Evolutionary conservation across 768 basidiomycete genomes (phyloP), one percentile per base, ranked within the genome.

Genomic region (Suillus tomentosus): DNA sequence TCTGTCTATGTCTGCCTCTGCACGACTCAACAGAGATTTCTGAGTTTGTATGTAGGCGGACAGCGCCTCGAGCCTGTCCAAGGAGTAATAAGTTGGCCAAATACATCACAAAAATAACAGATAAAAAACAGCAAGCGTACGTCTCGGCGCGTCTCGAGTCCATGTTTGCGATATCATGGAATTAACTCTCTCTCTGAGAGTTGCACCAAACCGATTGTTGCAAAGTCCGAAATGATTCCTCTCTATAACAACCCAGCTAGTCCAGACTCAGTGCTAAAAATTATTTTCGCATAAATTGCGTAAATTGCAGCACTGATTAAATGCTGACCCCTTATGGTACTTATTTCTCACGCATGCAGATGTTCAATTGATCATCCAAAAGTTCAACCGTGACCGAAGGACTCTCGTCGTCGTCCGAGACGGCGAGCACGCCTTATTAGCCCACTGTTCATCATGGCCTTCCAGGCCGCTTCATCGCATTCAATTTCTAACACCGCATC

Each of bases 1-100:
- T 24, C 80, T 77, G 59, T 81, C 82, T 71, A 92, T 84, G 76
- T 92, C 90, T 67, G 81, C 75, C 66, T 85, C 82, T 36, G 88
- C 88, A 39, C 83, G 82, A 57, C 81, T 79, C 47, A 92, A 83
- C 40, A 90, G 68, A 22, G 78, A 72, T 72, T 77, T 84, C 76
- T 92, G 91, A 48, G 83, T 78, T 62, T 83, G 79, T 66, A 92
- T 82, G 75, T 87, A 92, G 56, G 77, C 77, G 69, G 85, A 82
- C 68, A 92, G 87, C 79, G 87, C 88, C 74, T 88, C 82, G 48
- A 76, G 74, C 67, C 74, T 76, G 54, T 50, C 6, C 24, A 31
- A 55, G 19, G 31, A 57, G 50, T 5, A 34, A 24, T 5, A 14
- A 36, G 60, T 66, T 57, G 70, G 68, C 45, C 9, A 8, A 11